Conservation (phyloP, 345 rosid genomes). For the Hypericum androsaemum region DNA sequence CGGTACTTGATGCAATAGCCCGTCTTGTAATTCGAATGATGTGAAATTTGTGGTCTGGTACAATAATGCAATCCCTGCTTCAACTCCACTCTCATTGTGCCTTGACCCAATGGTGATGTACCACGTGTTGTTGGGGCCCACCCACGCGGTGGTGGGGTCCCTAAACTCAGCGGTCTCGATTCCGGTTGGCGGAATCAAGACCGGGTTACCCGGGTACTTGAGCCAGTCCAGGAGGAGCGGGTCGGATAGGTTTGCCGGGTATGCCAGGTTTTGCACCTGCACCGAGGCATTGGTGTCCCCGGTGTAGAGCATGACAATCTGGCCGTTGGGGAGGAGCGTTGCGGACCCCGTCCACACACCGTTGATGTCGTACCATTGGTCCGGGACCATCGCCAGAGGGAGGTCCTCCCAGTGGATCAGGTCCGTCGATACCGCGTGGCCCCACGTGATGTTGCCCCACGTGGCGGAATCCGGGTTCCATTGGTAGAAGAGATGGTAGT, state of each 20-base stretch:
- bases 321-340: constrained; percentile 58
- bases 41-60: constrained; percentile 60
- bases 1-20: constrained; percentile 53
- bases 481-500: constrained; percentile 94
- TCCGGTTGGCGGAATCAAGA: constrained; percentile 58
- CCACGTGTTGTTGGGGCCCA: constrained; percentile 60
- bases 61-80: constrained; percentile 54
- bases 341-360: constrained; percentile 98
- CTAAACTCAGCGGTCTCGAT: constrained; percentile 52
- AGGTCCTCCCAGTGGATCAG: constrained; percentile 84
- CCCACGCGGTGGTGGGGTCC: constrained; percentile 87
- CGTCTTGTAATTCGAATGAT: constrained; percentile 30
- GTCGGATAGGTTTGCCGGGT: constrained; percentile 70
- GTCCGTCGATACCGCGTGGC: constrained; percentile 82
- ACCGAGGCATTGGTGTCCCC: constrained; percentile 46
- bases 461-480: constrained; percentile 81
- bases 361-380: constrained; percentile 56
- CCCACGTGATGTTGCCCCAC: constrained; percentile 99
- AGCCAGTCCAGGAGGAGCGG: constrained; percentile 80
- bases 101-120: constrained; percentile 59
- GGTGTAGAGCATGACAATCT: constrained; percentile 68
- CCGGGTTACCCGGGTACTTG: constrained; percentile 69
- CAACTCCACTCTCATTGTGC: constrained; percentile 43
- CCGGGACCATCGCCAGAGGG: constrained; percentile 72
- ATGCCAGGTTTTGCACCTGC: constrained; percentile 85